phyloP scores from a whole-genome alignment of 106 monocot species.

The Chionographis japonica region DNA sequence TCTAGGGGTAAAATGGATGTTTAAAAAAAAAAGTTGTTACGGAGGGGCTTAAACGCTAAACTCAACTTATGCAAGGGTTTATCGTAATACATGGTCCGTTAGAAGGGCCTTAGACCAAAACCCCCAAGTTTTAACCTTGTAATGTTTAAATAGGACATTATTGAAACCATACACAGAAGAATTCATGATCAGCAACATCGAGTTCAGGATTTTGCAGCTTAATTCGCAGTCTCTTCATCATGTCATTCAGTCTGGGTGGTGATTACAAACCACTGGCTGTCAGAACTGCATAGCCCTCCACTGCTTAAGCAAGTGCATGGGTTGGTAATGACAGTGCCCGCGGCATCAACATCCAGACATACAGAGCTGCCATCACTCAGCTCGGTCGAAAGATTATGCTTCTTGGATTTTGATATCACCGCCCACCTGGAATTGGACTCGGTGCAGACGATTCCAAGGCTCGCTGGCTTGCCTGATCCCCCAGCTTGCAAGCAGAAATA shows the following conservation, averaged over 20 bases:
- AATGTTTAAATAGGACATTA: too few species aligned
- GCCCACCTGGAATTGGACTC: slow-evolving; percentile 30
- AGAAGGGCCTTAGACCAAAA: too few species aligned
- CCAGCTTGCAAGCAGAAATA: slow-evolving; percentile 32
- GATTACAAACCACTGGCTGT: slow-evolving; percentile 28
- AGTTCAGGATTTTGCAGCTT: too few species aligned
- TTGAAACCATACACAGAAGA: too few species aligned
- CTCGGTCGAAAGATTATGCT: background rate
- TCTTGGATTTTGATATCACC: slow-evolving; percentile 6
- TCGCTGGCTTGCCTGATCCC: slow-evolving; percentile 18
- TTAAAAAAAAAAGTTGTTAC: too few species aligned
- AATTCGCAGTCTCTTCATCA: too few species aligned
- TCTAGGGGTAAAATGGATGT: too few species aligned
- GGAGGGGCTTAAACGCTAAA: too few species aligned
- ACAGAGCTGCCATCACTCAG: slow-evolving; percentile 2
- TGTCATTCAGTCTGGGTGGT: background rate
- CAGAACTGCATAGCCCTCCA: background rate
- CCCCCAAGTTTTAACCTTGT: too few species aligned
- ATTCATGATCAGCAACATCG: too few species aligned
- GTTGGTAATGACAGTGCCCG: slow-evolving; percentile 9
- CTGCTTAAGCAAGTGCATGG: slow-evolving; percentile 9
- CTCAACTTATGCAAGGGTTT: too few species aligned
- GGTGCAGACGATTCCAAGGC: slow-evolving; percentile 19
- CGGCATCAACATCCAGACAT: slow-evolving; percentile 29
- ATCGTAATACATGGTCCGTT: too few species aligned